A percentile compares a stretch with the other conserved stretches of the same genome.
phyloP scores from a whole-genome alignment of 139 green algal species.

The Ettlia oleoabundans region DNA sequence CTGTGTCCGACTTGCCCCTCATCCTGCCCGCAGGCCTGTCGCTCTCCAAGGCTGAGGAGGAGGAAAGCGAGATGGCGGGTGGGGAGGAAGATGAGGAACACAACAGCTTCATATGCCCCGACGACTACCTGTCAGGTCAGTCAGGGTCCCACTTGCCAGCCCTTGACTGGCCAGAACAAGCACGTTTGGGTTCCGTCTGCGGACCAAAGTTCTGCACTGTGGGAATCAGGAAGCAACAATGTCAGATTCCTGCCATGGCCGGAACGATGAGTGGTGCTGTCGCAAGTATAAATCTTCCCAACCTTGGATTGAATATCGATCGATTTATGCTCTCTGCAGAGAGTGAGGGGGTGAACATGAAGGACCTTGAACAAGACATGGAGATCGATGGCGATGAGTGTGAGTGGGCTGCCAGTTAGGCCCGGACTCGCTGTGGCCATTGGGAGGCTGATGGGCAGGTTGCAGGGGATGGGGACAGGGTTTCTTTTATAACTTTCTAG shows the following conservation, averaged over 20 bases:
- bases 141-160: neutral
- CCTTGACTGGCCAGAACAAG: too few relatives aligned
- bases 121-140: slow-evolving; percentile 72
- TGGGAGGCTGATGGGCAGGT: too few relatives aligned
- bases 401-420: neutral
- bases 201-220: too few relatives aligned
- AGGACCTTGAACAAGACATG: slow-evolving; percentile 45
- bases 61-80: slow-evolving; percentile 20
- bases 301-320: too few relatives aligned
- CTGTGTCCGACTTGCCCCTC: neutral
- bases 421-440: too few relatives aligned
- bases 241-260: too few relatives aligned
- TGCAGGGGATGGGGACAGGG: too few relatives aligned
- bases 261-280: too few relatives aligned
- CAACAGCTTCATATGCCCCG: slow-evolving; percentile 77
- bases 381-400: slow-evolving; percentile 17
- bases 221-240: too few relatives aligned
- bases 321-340: slow-evolving; percentile 26
- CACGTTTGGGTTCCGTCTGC: too few relatives aligned
- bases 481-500: too few relatives aligned
- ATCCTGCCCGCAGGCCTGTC: neutral
- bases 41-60: slow-evolving; percentile 18
- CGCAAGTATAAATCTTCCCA: too few relatives aligned
- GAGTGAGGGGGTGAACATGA: slow-evolving; percentile 67
- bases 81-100: slow-evolving; percentile 60